Percentiles rank a stretch among this genome's conserved stretches.
Conservation (phyloP, 192 early-diverging fungal species). For the Coemansia furcata region DNA sequence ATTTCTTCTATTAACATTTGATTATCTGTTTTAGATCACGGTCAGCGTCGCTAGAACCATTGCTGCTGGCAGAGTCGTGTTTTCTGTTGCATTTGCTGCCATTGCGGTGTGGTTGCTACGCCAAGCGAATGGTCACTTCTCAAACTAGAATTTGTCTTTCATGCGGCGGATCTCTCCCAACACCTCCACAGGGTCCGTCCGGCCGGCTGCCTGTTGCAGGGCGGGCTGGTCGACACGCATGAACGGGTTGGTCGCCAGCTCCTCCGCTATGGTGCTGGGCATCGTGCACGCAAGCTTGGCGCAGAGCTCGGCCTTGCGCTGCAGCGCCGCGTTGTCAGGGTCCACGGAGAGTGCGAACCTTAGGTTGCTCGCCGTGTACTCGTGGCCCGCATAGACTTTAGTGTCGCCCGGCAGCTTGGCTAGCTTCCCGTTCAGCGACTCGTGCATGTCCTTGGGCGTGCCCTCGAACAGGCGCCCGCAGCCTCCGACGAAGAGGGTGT, state of each 20-base stretch:
- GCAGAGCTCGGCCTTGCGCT: slow-evolving; percentile 65
- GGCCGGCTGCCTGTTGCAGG: slow-evolving; percentile 57
- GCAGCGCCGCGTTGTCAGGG: slow-evolving; percentile 68
- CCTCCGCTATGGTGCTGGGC: slow-evolving; percentile 89
- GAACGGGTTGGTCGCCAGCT: slow-evolving; percentile 84
- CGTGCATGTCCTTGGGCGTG: slow-evolving; percentile 78
- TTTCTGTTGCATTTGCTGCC: too few species aligned
- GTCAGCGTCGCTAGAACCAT: too few species aligned
- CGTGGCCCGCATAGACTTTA: slow-evolving; percentile 88
- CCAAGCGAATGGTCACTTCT: too few species aligned
- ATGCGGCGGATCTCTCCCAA: slow-evolving; percentile 73
- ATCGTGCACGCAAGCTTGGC: slow-evolving; percentile 58
- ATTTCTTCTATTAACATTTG: too few species aligned
- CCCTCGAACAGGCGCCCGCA: slow-evolving; percentile 97
- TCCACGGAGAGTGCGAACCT: slow-evolving; percentile 79
- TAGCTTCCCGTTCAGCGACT: slow-evolving; percentile 67
- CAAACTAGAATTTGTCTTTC: slow-evolving; percentile 67
- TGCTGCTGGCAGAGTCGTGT: too few species aligned
- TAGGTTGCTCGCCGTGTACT: slow-evolving; percentile 79
- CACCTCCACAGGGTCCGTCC: slow-evolving; percentile 68
- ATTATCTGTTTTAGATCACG: too few species aligned
- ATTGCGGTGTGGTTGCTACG: too few species aligned
- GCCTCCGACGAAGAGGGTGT: slow-evolving; percentile 78
- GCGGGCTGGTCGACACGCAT: slow-evolving; percentile 72
- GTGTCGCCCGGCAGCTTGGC: slow-evolving; percentile 75